phyloP scores from a whole-genome alignment of 768 basidiomycete species.

The Lentinula aciculospora region DNA sequence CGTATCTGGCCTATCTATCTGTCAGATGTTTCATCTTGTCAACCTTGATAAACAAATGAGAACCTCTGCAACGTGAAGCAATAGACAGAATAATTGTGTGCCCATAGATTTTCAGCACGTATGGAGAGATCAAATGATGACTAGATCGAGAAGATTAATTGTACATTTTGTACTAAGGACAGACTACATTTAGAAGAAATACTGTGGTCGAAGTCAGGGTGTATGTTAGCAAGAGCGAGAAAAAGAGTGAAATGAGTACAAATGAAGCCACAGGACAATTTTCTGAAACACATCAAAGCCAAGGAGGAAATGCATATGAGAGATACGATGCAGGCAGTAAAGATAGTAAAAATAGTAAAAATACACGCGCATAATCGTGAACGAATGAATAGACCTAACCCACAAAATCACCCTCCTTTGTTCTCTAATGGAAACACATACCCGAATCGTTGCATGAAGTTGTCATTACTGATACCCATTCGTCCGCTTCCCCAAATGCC shows the following conservation, averaged over 20 bases:
- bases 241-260: not conserved
- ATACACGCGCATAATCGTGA: not conserved
- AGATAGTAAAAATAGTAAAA: conserved; percentile 11
- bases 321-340: not conserved
- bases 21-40: too few species aligned
- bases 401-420: not conserved
- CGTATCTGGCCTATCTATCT: too few species aligned
- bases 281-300: not conserved
- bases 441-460: too few species aligned
- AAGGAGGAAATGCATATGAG: not conserved
- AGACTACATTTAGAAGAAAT: not conserved
- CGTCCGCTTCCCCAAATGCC: too few species aligned
- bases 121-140: not conserved
- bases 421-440: not conserved
- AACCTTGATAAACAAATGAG: too few species aligned
- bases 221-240: not conserved
- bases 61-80: too few species aligned
- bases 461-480: too few species aligned
- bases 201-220: not conserved
- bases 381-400: not conserved
- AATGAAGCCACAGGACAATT: not conserved
- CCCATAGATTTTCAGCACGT: too few species aligned
- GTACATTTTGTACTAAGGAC: not conserved
- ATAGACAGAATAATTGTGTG: too few species aligned
- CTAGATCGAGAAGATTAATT: not conserved